A percentile compares a stretch with the other conserved stretches of the same genome.
These are phyloP conservation scores for Clarireedia hainanense DNA, from an alignment of 2,329 filamentous ascomycete species.

Conservation along the genomic window DNA sequence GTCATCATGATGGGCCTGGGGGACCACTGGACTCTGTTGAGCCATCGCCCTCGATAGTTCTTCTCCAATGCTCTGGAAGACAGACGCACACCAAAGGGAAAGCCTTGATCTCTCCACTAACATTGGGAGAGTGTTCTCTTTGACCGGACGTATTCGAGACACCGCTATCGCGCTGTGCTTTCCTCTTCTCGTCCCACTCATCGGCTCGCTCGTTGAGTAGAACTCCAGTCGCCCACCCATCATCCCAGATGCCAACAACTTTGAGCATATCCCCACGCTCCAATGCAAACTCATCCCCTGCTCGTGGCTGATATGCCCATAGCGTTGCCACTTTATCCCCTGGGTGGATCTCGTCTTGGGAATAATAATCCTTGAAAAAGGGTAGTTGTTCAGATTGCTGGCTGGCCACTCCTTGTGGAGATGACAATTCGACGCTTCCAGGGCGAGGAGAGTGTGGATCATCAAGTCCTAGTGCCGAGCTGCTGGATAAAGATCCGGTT, in stretches of 20 bases:
- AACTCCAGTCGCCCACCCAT: slow-evolving; percentile 95
- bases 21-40: slow-evolving; percentile 53
- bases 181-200: slow-evolving; percentile 73
- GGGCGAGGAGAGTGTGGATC: slow-evolving; percentile 60
- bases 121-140: slow-evolving; percentile 57
- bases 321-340: slow-evolving; percentile 84
- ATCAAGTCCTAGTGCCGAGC: slow-evolving; percentile 62
- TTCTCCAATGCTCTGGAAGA: slow-evolving; percentile 89
- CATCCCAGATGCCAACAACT: slow-evolving; percentile 97
- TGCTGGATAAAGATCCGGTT: slow-evolving; percentile 83
- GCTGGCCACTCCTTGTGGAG: slow-evolving; percentile 73
- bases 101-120: slow-evolving; percentile 81
- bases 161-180: slow-evolving; percentile 82
- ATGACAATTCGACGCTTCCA: slow-evolving; percentile 54
- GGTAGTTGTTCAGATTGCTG: slow-evolving; percentile 92
- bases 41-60: slow-evolving; percentile 86
- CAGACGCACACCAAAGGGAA: slow-evolving; percentile 97
- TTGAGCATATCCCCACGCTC: slow-evolving; percentile 98
- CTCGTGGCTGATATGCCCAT: slow-evolving; percentile 95
- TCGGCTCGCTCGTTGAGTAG: slow-evolving; percentile 76
- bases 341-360: slow-evolving; percentile 88
- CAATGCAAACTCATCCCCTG: slow-evolving; percentile 84
- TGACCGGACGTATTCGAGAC: slow-evolving; percentile 72
- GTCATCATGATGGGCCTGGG: slow-evolving; percentile 15
- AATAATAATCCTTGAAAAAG: slow-evolving; percentile 99